Evolutionary conservation across 345 rosid species (phyloP).

Genomic region (Eucalyptus sideroxylon): DNA sequence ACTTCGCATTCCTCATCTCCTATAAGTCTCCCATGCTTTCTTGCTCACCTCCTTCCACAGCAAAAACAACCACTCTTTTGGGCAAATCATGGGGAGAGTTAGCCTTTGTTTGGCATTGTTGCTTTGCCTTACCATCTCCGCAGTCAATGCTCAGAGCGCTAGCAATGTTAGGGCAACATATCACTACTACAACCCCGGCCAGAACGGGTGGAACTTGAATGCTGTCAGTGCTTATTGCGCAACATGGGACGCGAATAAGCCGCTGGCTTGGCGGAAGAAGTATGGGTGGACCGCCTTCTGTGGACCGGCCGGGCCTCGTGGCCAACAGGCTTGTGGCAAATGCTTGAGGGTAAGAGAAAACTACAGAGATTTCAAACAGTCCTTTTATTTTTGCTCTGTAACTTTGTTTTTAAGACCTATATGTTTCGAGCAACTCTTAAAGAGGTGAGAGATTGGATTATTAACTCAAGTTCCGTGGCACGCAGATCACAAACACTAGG

Average conservation of each 20-base stretch:
- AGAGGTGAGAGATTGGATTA: neutral
- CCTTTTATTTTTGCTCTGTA: neutral
- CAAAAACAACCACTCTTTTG: neutral
- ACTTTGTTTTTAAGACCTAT: neutral
- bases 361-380: neutral
- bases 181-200: conserved; percentile 30
- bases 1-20: neutral
- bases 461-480: neutral
- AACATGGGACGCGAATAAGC: conserved; percentile 52
- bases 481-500: conserved; percentile 41
- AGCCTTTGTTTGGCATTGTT: neutral
- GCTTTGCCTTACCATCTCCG: neutral
- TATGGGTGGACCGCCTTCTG: conserved; percentile 73
- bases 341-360: conserved; percentile 26
- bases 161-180: conserved; percentile 52
- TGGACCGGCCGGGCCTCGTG: conserved; percentile 47
- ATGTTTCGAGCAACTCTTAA: neutral
- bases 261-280: conserved; percentile 38
- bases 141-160: conserved; percentile 17
- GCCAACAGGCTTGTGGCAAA: conserved; percentile 43
- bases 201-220: conserved; percentile 31
- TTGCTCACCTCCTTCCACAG: neutral
- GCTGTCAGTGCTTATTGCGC: conserved; percentile 49
- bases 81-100: neutral
- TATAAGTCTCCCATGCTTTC: neutral